Evolutionary conservation across 163 green algal genomes (phyloP), one percentile per base, ranked within the genome.

Genomic region (Smithsoniella earleae): DNA sequence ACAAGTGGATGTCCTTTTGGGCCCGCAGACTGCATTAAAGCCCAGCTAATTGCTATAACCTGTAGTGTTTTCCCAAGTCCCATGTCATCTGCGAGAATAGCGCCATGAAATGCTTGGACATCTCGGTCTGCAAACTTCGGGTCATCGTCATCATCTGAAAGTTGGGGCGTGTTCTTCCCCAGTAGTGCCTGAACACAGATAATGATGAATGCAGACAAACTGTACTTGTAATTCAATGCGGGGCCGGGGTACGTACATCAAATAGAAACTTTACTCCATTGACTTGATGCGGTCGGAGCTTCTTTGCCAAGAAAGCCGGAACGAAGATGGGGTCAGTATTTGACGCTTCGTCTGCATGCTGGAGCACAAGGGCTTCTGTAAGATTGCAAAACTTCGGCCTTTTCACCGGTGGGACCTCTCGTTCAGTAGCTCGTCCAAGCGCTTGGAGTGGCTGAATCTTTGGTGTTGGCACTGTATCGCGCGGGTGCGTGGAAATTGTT

Each of bases 261-360:
- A 85, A 90, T 66, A 90, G 18, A 55, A 90, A 90, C 2, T 73
- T 52, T 3, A 90, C 76, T 8, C 82, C 85, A 45, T 86, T 78
- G 13, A 78, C 38, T 46, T 87, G 49, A 18, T 64, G 49, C 13
- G 31, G 8, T 10, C 49, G 49, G 25, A 64, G 49, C 49, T 64
- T 64, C 33, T 27, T 25, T 27, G 49, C 49, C 16, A 64, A 27
- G 49, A 64, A 64, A 10, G 49, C 49, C 8, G 31, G 25, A 10
- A 64, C 49, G 33, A 64, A 25, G 5, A 64, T 27, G 8, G 25
- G 8, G 49, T 27, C 6, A 36, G 49, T n/a, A n/a, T n/a, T 27
- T 13, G 25, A 25, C 31, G n/a, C n/a, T n/a, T 64, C 49, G 49
- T 27, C 33, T 64, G 1, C 49, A 6, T 64, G 25, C 13, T 64